A percentile compares a stretch with the other conserved stretches of the same genome.
Evolutionary conservation across 163 green algal species (phyloP).

Genomic region (Prototheca wickerhamii): DNA sequence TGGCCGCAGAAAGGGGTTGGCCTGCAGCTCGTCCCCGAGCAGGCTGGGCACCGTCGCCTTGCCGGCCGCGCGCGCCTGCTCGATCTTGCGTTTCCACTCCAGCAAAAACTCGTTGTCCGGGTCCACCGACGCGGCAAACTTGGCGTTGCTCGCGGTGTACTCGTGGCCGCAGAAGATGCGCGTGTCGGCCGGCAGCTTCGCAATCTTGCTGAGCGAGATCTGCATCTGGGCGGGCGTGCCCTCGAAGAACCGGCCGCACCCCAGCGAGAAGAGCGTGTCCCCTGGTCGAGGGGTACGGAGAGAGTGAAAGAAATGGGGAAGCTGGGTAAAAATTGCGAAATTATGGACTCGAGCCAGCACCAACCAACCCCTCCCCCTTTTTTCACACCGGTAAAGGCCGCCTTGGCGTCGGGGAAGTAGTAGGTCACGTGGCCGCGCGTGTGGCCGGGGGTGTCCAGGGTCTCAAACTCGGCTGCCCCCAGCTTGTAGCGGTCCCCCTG

Average conservation of each 20-base stretch:
- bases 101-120: conserved; percentile 57
- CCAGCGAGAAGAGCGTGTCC: conserved; percentile 77
- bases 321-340: too few relatives aligned
- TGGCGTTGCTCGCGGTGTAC: conserved; percentile 69
- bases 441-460: conserved; percentile 81
- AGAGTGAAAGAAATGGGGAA: too few relatives aligned
- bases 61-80: conserved; percentile 12
- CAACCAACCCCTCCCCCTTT: background rate
- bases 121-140: conserved; percentile 69
- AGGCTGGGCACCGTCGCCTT: conserved; percentile 66
- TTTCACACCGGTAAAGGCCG: conserved; percentile 54
- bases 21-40: conserved; percentile 70
- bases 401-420: conserved; percentile 58
- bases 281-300: conserved; percentile 40
- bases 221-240: conserved; percentile 75
- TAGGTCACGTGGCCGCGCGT: conserved; percentile 84
- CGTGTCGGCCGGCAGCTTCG: conserved; percentile 54
- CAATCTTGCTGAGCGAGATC: conserved; percentile 65
- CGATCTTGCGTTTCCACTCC: conserved; percentile 42
- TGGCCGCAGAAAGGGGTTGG: conserved; percentile 85
- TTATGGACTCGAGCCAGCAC: too few relatives aligned
- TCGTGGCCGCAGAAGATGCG: conserved; percentile 64
- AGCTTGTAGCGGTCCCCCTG: conserved; percentile 28
- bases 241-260: conserved; percentile 83
- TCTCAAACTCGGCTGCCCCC: conserved; percentile 10